Base-by-base conservation (phyloP, 129 eudicot species). In the Ambrosia artemisiifolia region DNA sequence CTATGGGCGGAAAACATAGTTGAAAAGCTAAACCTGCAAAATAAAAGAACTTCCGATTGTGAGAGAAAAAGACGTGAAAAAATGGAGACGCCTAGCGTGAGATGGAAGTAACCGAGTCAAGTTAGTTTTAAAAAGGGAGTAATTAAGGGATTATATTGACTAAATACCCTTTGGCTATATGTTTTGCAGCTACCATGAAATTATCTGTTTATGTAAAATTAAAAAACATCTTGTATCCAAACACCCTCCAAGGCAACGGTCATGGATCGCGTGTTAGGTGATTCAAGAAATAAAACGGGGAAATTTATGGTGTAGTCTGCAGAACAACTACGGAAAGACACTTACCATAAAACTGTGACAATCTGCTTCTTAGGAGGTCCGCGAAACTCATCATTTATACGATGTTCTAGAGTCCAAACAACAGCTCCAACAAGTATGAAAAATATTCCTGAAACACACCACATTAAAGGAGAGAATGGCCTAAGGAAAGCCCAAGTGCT, bases 11-110 rank as follows among this genome's bases (percentile, higher is more conserved):
- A 84, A 81, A 84, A 86, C 81, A 79, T 49, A 13, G 97, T 91
- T 33, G 97, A 89, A 78, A 83, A 77, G 86, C 96, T 86, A 78
- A 91, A 91, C 96, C 97, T 91, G 95, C 88, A 86, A 79, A 38
- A 70, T 24, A 53, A 0, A n/a, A 50, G 43, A 77, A 47, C 50
- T 50, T 53, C 30, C 24, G 28, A n/a, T 24, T 10, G 8, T 2
- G 65, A 60, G 16, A 30, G 8, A 5, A 14, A 32, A 51, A 6
- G 59, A 51, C 16, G 59, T 17, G 59, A 50, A n/a, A 16, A 50
- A 12, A 44, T 7, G 7, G 49, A 44, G 11, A 44, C 14, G 14
- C 49, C 49, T 44, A 44, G 11, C 14, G 2, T 44, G 49, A 44
- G 49, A 44, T 44, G 5, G 49, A 12, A 44, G 49, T 44, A 44